Base-by-base conservation (phyloP, 1,139 yeast species). In the Tardiomyces blankii region DNA sequence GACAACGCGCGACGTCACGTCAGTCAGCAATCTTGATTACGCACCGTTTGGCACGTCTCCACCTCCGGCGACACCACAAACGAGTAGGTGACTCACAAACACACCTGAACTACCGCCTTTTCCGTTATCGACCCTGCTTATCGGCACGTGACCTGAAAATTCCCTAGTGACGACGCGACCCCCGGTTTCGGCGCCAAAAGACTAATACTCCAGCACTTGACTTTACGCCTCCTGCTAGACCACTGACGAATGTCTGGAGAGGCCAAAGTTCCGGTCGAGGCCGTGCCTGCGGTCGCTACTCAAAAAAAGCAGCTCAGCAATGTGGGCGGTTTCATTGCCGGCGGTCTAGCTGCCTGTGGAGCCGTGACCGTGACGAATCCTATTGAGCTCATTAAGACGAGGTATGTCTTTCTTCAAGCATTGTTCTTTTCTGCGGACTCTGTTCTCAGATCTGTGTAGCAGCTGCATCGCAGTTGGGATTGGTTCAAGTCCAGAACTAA, bases 311-410 rank as follows among this genome's bases (percentile, higher is more conserved):
- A 53, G 30, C 49, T 73, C 41, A 58, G 65, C 33, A 72, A 82
- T 1, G 56, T 75, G 9, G 95, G 96, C 23, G 95, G 96, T 2
- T 88, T 89, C 57, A 61, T 82, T 5, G 96, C 96, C 13, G 98
- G 97, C 48, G 96, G 95, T 6, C 54, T 87, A 11, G 98, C 98
- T 1, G 96, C 97, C 2, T 89, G 97, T 68, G 94, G 95, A 45
- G 97, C 98, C 0, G 98, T 91, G 38, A 91, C 96, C 0, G 83
- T 89, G 63, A 89, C 97, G 11, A 91, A 91, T 61, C 98, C 98
- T 8, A 83, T 91, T 49, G 98, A 91, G 62, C 72, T 91, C 53
- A 87, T 89, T 59, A 91, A 91, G 67, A 91, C 35, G n/a, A 30
- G 35, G 35, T 30, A 30, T 30, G 35, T 94, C 2, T 13, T 27